phyloP scores from a whole-genome alignment of 305 asterid genomes.

The Salvia sclarea region DNA sequence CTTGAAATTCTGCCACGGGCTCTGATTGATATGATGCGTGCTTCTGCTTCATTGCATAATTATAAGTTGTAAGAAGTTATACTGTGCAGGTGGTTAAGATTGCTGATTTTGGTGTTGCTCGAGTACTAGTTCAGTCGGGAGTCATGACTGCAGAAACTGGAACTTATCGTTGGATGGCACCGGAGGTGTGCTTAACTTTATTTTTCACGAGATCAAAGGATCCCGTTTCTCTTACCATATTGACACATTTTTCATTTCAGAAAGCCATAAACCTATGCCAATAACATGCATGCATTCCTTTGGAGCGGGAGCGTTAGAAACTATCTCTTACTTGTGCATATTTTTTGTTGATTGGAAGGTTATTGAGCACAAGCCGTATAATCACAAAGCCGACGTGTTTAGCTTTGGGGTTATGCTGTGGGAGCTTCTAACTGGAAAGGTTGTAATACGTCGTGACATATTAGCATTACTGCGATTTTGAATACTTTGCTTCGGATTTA shows the following conservation, averaged over 20 bases:
- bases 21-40: no score
- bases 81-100: conserved; percentile 73
- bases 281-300: conserved; percentile 17
- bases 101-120: conserved; percentile 87
- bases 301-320: not conserved
- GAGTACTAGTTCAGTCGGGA: conserved; percentile 78
- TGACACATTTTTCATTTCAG: not conserved
- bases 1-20: no score
- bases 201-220: not conserved
- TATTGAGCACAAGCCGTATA: conserved; percentile 81
- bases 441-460: conserved; percentile 20
- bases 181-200: conserved; percentile 56
- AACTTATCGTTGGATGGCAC: conserved; percentile 98
- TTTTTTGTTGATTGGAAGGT: conserved; percentile 50
- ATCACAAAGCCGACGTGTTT: conserved; percentile 84
- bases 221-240: not conserved
- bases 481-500: conserved; percentile 11
- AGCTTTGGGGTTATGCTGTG: conserved; percentile 82
- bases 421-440: conserved; percentile 94
- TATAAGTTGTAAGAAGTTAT: not conserved
- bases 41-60: not conserved
- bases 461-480: no score
- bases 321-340: not conserved
- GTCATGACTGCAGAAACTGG: conserved; percentile 97
- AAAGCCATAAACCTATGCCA: not conserved